A percentile compares a stretch with the other conserved stretches of the same genome.
These are phyloP conservation scores for Lichtheimia ramosa DNA, from an alignment of 371 early-diverging fungal genomes.

Conservation along the genomic window DNA sequence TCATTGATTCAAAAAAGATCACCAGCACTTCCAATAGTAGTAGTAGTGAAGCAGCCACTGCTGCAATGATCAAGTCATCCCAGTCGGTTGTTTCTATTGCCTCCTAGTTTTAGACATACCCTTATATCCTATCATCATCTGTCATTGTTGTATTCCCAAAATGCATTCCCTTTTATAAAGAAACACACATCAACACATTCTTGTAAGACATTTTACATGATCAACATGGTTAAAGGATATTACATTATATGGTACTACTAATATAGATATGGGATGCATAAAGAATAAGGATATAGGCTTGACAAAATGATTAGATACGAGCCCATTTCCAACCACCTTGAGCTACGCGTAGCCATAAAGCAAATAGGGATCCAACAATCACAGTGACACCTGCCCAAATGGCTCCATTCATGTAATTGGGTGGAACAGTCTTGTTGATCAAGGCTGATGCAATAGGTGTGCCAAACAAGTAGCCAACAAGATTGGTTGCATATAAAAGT, in stretches of 20 bases:
- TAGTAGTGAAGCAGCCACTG: constrained; percentile 4
- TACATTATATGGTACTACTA: no score
- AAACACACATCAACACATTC: neutral
- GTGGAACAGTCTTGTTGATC: constrained; percentile 24
- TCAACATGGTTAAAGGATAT: no score
- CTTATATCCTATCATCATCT: neutral
- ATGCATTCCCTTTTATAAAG: neutral
- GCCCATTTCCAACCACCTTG: constrained; percentile 27
- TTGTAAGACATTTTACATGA: no score
- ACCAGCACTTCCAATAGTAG: neutral
- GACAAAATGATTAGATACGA: neutral
- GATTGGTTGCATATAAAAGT: constrained; percentile 48
- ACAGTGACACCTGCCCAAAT: constrained; percentile 29
- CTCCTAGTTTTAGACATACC: neutral
- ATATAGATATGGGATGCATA: no score
- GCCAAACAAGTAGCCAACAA: constrained; percentile 55
- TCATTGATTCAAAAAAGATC: neutral
- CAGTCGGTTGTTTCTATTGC: constrained; percentile 4
- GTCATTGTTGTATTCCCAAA: constrained; percentile 3
- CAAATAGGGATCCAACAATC: constrained; percentile 29
- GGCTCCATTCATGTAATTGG: constrained; percentile 21
- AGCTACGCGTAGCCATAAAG: constrained; percentile 27
- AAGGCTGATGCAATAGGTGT: constrained; percentile 53
- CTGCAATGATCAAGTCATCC: neutral
- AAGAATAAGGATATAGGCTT: no score